A percentile compares a stretch with the other conserved stretches of the same genome.
Evolutionary conservation across 192 early-diverging fungal species (phyloP).

Genomic region (Piromyces finnis): DNA sequence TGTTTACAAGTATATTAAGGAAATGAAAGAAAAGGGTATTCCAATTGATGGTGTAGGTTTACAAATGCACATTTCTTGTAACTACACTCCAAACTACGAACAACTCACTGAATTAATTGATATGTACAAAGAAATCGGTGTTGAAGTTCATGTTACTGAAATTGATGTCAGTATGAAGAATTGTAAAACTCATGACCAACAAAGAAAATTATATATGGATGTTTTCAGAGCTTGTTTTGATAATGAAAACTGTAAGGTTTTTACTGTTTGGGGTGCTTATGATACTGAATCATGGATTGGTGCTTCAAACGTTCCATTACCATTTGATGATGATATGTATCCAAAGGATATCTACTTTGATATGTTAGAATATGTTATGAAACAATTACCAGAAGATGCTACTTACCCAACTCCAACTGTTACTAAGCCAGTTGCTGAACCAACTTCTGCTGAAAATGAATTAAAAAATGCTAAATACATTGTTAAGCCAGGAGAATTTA

Average conservation of each 20-base stretch:
- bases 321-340: neutral
- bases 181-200: neutral
- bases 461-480: neutral
- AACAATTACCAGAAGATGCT: neutral
- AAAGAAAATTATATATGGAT: neutral
- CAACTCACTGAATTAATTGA: neutral
- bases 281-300: neutral
- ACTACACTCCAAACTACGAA: neutral
- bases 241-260: neutral
- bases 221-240: neutral
- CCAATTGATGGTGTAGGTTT: neutral
- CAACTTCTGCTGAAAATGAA: neutral
- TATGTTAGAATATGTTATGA: neutral
- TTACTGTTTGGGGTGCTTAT: neutral
- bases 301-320: neutral
- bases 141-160: neutral
- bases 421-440: neutral
- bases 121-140: neutral
- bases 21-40: neutral
- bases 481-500: neutral
- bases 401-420: neutral
- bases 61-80: neutral
- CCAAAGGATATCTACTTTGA: neutral
- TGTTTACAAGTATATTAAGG: neutral
- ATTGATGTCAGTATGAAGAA: neutral